Percentiles rank a stretch among this genome's conserved stretches.
Conservation (phyloP, 2,329 filamentous ascomycete genomes). For the Fragosphaeria purpurea region DNA sequence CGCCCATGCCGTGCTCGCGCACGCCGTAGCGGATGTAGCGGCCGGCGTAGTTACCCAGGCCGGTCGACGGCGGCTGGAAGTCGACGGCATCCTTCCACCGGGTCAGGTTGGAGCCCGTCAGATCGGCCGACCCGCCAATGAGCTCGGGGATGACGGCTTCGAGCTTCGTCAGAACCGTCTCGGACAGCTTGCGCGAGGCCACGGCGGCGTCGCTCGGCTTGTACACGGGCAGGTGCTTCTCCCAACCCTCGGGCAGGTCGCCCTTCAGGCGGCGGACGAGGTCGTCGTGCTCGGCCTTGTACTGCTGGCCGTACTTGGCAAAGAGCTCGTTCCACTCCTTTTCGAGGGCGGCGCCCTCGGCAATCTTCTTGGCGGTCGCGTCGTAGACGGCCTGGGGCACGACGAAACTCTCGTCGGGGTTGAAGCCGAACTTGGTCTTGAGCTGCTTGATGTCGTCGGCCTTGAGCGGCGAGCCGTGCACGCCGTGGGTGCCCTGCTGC, state of each 20-base stretch:
- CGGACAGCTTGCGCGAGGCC: constrained; percentile 92
- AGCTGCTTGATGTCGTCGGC: constrained; percentile 85
- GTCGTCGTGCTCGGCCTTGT: constrained; percentile 71
- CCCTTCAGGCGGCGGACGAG: constrained; percentile 69
- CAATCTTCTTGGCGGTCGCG: constrained; percentile 71
- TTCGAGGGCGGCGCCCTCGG: constrained; percentile 80
- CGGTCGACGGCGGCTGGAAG: constrained; percentile 84
- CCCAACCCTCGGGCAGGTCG: constrained; percentile 90
- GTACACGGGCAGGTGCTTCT: constrained; percentile 87
- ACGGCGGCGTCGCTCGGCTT: constrained; percentile 74
- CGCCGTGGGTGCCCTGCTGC: constrained; percentile 85
- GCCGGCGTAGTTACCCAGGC: constrained; percentile 75
- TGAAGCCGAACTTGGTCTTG: constrained; percentile 92
- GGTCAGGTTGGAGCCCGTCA: constrained; percentile 98
- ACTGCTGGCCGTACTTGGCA: constrained; percentile 70
- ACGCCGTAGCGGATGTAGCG: constrained; percentile 92
- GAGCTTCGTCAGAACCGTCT: constrained; percentile 84
- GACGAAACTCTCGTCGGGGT: constrained; percentile 84
- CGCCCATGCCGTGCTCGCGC: constrained; percentile 85
- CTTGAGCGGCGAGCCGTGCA: constrained; percentile 95
- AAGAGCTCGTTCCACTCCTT: constrained; percentile 93
- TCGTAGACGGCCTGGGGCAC: constrained; percentile 95
- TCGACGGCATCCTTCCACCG: constrained; percentile 95
- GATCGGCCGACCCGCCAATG: constrained; percentile 88
- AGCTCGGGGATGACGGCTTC: constrained; percentile 78